Base-by-base conservation (phyloP, 2,329 filamentous ascomycete genomes). In the Fusarium beomiforme region DNA sequence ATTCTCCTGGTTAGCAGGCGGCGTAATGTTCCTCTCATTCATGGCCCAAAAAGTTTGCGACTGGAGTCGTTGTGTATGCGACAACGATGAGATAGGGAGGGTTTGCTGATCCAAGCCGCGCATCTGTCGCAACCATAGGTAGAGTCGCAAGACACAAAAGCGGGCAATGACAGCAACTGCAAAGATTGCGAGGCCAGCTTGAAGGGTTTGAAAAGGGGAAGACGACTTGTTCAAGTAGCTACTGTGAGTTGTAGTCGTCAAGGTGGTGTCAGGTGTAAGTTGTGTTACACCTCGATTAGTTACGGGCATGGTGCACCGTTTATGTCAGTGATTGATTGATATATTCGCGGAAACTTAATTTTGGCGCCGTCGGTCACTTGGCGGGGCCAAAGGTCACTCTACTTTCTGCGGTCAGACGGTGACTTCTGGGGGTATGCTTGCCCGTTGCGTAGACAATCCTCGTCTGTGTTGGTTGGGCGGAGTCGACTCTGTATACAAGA, bases 131-230 rank as follows among this genome's bases (percentile, higher is more conserved):
- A 77, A 75, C 75, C 77, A 78, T 73, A 59, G 54, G 69, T 72
- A 76, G 46, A 75, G 50, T 33, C 57, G 73, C 53, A 71, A 65
- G 42, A 76, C 55, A 63, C 78, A 78, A 67, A 74, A 78, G 33
- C 78, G 78, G 61, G 78, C 76, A 68, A 82, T 78, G 61, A 80
- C 59, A 61, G 81, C 69, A 57, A 84, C 59, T 59, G 78, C 79
- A 71, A 83, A 78, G 64, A 81, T 63, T 58, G 78, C 75, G 41
- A 81, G 74, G 29, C 76, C 77, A 58, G 71, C 68, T 47, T 76
- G 75, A 43, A 80, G 58, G 49, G 73, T 75, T 34, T 73, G 67
- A 61, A 76, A 71, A 54, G 76, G 67, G 78, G 79, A 78, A 63
- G 73, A 69, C 53, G 78, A 74, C 69, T 59, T 64, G 59, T 67